Percentiles rank a stretch among this genome's conserved stretches.
Conservation (phyloP, 2,329 filamentous ascomycete genomes). For the Colletotrichum simmondsii region DNA sequence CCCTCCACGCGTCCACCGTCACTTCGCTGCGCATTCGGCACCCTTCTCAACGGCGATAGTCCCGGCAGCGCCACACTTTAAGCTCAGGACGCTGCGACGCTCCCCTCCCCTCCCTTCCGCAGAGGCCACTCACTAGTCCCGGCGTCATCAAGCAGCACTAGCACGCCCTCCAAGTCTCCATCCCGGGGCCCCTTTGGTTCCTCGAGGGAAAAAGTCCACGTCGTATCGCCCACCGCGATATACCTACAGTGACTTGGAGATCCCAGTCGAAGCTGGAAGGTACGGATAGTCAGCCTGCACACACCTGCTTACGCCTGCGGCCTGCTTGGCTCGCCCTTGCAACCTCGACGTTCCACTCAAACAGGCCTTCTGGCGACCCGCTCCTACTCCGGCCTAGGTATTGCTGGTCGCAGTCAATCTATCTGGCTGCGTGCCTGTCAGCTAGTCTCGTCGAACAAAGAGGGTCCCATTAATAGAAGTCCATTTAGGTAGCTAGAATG, state of each 20-base stretch:
- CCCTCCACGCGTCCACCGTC: background rate
- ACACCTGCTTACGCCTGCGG: background rate
- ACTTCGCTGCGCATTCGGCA: background rate
- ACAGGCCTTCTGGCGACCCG: background rate
- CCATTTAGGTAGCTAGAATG: constrained; percentile 19
- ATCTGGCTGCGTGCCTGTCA: background rate
- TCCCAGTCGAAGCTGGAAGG: background rate
- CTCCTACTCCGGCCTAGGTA: background rate
- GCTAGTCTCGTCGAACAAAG: background rate
- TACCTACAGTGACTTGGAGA: background rate
- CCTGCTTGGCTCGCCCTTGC: background rate
- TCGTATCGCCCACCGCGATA: constrained; percentile 1
- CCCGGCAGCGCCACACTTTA: constrained; percentile 25
- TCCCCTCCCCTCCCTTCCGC: constrained; percentile 3
- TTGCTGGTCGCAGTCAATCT: background rate
- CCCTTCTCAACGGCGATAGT: constrained; percentile 14
- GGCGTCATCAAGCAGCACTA: background rate
- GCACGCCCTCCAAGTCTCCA: background rate
- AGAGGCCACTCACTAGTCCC: constrained; percentile 2
- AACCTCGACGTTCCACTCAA: background rate
- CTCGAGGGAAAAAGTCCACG: background rate
- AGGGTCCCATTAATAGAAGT: background rate
- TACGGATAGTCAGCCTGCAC: background rate
- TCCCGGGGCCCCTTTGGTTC: background rate
- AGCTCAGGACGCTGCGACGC: constrained; percentile 29